Conservation (phyloP, 1,139 yeast genomes). For the Pichia sp. region DNA sequence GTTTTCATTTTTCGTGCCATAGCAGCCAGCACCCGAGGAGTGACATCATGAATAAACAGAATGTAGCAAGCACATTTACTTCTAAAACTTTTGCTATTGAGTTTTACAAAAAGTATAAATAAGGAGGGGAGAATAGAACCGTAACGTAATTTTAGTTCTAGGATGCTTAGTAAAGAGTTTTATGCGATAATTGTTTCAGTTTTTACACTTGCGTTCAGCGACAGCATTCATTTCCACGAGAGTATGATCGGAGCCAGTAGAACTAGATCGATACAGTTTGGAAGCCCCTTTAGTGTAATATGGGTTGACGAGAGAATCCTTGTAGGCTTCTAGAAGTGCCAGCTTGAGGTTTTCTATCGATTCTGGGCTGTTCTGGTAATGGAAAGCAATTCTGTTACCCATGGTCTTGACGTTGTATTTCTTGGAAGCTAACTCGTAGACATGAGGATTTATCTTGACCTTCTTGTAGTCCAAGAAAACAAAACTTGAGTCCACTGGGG, state of each 20-base stretch:
- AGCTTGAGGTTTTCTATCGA: conserved; percentile 62
- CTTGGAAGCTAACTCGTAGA: conserved; percentile 44
- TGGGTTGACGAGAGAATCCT: conserved; percentile 37
- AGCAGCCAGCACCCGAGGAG: background rate
- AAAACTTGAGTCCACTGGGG: conserved; percentile 84
- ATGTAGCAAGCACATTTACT: background rate
- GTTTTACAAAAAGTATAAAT: background rate
- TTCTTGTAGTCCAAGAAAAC: conserved; percentile 68
- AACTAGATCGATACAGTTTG: conserved; percentile 27
- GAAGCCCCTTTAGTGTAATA: conserved; percentile 25
- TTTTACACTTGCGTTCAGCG: background rate
- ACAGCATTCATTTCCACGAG: conserved; percentile 8
- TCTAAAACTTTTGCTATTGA: background rate
- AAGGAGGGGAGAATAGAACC: background rate
- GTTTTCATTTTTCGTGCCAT: background rate
- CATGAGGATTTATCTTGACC: conserved; percentile 56
- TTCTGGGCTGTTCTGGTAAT: conserved; percentile 67
- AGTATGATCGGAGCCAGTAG: conserved; percentile 13
- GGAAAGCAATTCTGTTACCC: conserved; percentile 75
- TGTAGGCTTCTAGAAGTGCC: conserved; percentile 56
- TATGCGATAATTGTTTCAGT: background rate
- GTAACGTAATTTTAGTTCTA: background rate
- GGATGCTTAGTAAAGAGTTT: conserved; percentile 16
- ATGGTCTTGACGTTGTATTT: conserved; percentile 61
- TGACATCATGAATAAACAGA: background rate